Evolutionary conservation across 129 eudicot species (phyloP).

Genomic region (Saposhnikovia divaricata): DNA sequence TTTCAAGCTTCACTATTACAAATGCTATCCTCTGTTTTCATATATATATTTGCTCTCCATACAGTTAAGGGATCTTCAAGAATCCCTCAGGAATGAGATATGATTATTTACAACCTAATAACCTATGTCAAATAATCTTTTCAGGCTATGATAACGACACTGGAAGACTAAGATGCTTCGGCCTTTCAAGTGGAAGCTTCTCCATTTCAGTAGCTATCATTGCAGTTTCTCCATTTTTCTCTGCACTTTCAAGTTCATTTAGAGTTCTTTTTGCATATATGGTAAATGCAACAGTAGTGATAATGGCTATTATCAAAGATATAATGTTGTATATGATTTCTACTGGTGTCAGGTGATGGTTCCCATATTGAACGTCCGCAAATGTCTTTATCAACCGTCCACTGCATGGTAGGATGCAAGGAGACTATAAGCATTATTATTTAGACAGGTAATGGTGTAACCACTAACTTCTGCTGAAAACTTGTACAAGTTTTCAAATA

Average conservation of each 20-base stretch:
- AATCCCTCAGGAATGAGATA: slow-evolving; percentile 12
- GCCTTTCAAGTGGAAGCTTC: slow-evolving; percentile 60
- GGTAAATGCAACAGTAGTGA: slow-evolving; percentile 59
- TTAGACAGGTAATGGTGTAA: background rate
- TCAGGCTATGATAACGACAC: slow-evolving; percentile 19
- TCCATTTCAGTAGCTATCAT: slow-evolving; percentile 30
- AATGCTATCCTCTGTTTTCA: background rate
- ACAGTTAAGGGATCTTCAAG: slow-evolving; percentile 33
- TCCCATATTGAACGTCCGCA: slow-evolving; percentile 70
- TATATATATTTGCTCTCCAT: slow-evolving; percentile 9
- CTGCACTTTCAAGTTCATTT: slow-evolving; percentile 44
- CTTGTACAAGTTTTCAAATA: background rate
- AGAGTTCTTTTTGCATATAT: slow-evolving; percentile 58
- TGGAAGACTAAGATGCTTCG: slow-evolving; percentile 30
- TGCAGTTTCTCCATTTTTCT: slow-evolving; percentile 15
- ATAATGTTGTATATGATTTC: slow-evolving; percentile 78
- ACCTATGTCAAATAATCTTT: slow-evolving; percentile 9
- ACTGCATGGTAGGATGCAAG: slow-evolving; percentile 34
- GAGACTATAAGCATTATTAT: background rate
- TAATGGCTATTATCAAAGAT: slow-evolving; percentile 62
- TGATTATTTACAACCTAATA: slow-evolving; percentile 35
- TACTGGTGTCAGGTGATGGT: slow-evolving; percentile 53
- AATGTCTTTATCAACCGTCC: slow-evolving; percentile 76
- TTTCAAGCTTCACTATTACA: background rate
- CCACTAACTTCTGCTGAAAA: background rate